phyloP scores from a whole-genome alignment of 129 eudicot genomes.

The Centaurea solstitialis region DNA sequence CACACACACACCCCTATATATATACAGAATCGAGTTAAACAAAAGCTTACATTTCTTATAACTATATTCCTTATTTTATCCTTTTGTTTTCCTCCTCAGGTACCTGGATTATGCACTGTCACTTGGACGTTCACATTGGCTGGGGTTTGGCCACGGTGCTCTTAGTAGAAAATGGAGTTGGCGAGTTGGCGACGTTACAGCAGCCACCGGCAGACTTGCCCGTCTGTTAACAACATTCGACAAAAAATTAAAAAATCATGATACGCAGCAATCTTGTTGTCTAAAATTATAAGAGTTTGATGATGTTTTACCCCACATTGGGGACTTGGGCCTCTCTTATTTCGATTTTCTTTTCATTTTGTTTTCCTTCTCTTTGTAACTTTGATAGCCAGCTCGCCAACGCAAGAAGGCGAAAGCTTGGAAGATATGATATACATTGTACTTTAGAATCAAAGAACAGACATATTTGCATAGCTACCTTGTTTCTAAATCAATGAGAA shows the following conservation, averaged over 20 bases:
- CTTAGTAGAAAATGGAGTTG: constrained; percentile 76
- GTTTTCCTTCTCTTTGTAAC: constrained; percentile 17
- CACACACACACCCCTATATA: background rate
- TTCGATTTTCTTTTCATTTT: constrained; percentile 22
- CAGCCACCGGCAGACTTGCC: constrained; percentile 80
- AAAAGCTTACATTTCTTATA: background rate
- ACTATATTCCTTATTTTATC: background rate
- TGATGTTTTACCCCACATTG: constrained; percentile 49
- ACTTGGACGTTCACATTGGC: constrained; percentile 93
- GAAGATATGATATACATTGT: constrained; percentile 17
- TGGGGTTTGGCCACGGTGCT: constrained; percentile 95
- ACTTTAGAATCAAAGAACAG: constrained; percentile 24
- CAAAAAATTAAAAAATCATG: constrained; percentile 9
- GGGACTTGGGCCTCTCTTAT: constrained; percentile 31
- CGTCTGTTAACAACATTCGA: constrained; percentile 44
- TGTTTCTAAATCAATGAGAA: constrained; percentile 30
- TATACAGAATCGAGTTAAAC: background rate
- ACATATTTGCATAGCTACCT: constrained; percentile 10
- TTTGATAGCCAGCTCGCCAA: constrained; percentile 21
- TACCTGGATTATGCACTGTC: constrained; percentile 92
- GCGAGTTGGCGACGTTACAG: constrained; percentile 56
- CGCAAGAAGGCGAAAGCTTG: constrained; percentile 27
- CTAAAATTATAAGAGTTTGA: constrained; percentile 13
- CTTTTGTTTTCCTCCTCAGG: constrained; percentile 45
- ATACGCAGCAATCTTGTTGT: background rate